phyloP scores from a whole-genome alignment of 2,329 filamentous ascomycete genomes.

The Zymoseptoria passerinii region DNA sequence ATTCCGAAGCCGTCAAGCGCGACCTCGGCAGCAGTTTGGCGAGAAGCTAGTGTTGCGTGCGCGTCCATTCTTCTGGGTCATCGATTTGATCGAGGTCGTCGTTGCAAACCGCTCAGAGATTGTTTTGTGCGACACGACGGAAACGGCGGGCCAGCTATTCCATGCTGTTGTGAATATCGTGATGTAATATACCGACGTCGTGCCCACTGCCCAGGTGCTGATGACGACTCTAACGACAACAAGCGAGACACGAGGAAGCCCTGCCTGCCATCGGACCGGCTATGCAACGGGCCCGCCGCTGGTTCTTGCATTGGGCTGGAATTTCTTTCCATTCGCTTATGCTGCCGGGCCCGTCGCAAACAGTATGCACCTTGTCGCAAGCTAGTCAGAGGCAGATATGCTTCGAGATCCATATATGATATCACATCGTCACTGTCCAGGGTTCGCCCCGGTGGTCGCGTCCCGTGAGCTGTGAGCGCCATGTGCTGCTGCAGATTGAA shows the following conservation, averaged over 20 bases:
- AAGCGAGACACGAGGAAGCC: background rate
- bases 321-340: background rate
- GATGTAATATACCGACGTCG: no score
- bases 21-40: background rate
- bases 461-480: no score
- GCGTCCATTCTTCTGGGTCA: background rate
- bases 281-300: background rate
- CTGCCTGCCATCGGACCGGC: background rate
- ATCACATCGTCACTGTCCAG: background rate
- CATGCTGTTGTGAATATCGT: no score
- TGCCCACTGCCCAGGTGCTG: no score
- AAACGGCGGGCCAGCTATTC: no score
- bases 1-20: background rate
- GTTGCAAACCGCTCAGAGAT: background rate
- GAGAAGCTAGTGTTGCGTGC: background rate
- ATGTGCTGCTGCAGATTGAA: no score
- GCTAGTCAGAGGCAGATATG: background rate
- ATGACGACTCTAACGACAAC: background rate
- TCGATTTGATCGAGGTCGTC: background rate
- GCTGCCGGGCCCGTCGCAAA: background rate
- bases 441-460: background rate
- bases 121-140: no score
- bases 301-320: background rate
- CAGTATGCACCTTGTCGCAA: background rate
- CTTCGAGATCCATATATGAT: background rate